Evolutionary conservation across 1,284 basidiomycete genomes (phyloP).

Genomic region (Moniliella sp.): DNA sequence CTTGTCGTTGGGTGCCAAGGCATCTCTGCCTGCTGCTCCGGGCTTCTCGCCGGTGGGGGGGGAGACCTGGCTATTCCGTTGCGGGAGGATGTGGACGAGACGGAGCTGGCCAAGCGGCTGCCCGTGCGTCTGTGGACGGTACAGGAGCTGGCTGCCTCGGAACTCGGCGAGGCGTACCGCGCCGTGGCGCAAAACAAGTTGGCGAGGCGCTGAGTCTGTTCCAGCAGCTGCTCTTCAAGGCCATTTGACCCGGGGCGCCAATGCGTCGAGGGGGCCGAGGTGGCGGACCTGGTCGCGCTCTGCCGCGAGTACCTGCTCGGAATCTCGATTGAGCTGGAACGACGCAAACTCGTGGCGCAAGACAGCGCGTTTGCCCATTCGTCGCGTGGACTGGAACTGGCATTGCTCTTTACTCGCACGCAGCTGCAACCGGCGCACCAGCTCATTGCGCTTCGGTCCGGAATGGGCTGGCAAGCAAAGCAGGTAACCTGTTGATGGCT

Average conservation of each 20-base stretch:
- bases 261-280: conserved; percentile 65
- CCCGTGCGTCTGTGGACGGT: conserved; percentile 53
- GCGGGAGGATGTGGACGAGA: conserved; percentile 64
- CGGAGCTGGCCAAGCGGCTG: conserved; percentile 44
- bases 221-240: conserved; percentile 53
- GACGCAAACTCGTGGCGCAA: conserved; percentile 54
- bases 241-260: conserved; percentile 62
- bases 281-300: conserved; percentile 56
- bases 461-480: conserved; percentile 77
- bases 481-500: conserved; percentile 79
- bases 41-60: conserved; percentile 37
- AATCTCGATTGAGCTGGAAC: conserved; percentile 73
- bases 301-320: conserved; percentile 84
- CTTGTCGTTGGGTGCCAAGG: conserved; percentile 65
- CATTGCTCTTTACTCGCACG: conserved; percentile 90
- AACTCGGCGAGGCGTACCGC: conserved; percentile 68
- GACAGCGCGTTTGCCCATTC: conserved; percentile 54
- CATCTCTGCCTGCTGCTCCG: conserved; percentile 61
- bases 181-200: conserved; percentile 67
- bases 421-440: conserved; percentile 64
- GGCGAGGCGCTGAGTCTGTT: conserved; percentile 60
- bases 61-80: too few species aligned
- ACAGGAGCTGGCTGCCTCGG: conserved; percentile 47
- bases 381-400: conserved; percentile 68
- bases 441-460: conserved; percentile 76